Evolutionary conservation across 164 flowering plant species (phyloP).

Genomic region (Malania oleifera): DNA sequence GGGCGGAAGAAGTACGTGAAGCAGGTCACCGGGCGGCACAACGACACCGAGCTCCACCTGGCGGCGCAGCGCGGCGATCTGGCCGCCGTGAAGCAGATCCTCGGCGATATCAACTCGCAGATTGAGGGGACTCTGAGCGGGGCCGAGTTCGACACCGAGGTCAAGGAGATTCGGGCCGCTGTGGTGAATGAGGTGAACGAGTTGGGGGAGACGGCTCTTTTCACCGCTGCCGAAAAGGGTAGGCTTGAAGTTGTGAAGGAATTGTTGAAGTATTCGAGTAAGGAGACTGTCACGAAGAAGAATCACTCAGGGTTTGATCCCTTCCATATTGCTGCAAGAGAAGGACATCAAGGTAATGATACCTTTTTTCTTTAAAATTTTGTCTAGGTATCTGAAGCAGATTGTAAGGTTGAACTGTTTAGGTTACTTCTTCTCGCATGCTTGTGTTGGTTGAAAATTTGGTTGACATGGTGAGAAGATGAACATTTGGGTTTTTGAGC

Average conservation of each 20-base stretch:
- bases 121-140: slow-evolving; percentile 39
- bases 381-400: no score
- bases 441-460: background rate
- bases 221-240: slow-evolving; percentile 48
- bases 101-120: slow-evolving; percentile 37
- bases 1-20: slow-evolving; percentile 8
- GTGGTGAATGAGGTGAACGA: slow-evolving; percentile 57
- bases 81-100: slow-evolving; percentile 31
- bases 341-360: slow-evolving; percentile 49
- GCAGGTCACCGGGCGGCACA: slow-evolving; percentile 10
- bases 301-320: slow-evolving; percentile 42
- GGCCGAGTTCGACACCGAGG: slow-evolving; percentile 44
- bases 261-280: slow-evolving; percentile 41
- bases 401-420: background rate
- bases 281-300: slow-evolving; percentile 37
- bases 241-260: slow-evolving; percentile 53
- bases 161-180: slow-evolving; percentile 39
- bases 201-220: slow-evolving; percentile 52
- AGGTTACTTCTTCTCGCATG: background rate
- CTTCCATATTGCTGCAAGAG: slow-evolving; percentile 47
- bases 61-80: slow-evolving; percentile 19
- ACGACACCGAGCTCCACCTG: slow-evolving; percentile 10
- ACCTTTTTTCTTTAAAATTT: background rate
- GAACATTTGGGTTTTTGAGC: background rate
- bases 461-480: background rate